Conservation (phyloP, 768 basidiomycete genomes). For the Tulasnella sp. region DNA sequence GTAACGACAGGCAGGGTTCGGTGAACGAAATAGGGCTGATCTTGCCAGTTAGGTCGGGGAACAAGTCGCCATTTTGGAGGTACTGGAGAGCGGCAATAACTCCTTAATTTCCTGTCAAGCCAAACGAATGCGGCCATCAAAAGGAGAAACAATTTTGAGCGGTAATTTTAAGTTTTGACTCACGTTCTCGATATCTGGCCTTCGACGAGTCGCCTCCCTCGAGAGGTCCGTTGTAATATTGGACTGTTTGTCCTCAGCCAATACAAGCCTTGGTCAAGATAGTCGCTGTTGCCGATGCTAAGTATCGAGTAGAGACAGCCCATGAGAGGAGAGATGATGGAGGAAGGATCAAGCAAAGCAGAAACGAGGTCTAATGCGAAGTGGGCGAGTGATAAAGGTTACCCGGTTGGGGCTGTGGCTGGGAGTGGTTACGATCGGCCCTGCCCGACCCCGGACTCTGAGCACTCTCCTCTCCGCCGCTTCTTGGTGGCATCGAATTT, state of each 20-base stretch:
- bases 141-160: background rate
- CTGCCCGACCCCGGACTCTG: background rate
- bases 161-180: background rate
- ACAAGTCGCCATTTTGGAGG: slow-evolving; percentile 1
- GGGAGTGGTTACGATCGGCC: background rate
- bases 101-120: background rate
- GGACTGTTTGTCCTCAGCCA: background rate
- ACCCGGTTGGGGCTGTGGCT: background rate
- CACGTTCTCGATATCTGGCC: background rate
- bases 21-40: background rate
- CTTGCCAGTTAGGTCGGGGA: slow-evolving; percentile 5
- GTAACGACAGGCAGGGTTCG: background rate
- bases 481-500: background rate
- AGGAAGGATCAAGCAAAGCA: background rate
- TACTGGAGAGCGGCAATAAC: background rate
- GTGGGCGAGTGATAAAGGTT: background rate
- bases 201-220: background rate
- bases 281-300: background rate
- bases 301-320: slow-evolving; percentile 2
- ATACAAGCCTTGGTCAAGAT: background rate
- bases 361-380: background rate
- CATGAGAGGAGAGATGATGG: background rate
- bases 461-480: background rate
- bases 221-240: background rate
- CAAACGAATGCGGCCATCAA: background rate